Conservation (phyloP, 108 stramenopile genomes). For the Nannochloropsis gaditana region DNA sequence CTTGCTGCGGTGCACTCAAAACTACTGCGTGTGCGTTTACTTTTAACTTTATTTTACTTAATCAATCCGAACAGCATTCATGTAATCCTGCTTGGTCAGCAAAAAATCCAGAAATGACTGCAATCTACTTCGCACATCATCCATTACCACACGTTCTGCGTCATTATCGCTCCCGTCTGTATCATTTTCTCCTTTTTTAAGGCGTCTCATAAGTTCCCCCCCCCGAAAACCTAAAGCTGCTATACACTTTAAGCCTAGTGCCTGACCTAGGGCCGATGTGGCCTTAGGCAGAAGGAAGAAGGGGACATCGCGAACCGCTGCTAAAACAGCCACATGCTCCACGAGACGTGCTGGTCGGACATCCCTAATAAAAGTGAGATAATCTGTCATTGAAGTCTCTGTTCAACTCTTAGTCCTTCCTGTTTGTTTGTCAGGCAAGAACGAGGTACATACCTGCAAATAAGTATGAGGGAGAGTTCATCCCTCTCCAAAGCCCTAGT, state of each 20-base stretch:
- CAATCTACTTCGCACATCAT: not conserved
- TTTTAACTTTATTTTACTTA: no score
- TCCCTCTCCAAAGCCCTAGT: not conserved
- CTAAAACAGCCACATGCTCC: not conserved
- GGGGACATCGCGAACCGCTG: not conserved
- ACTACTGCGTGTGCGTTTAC: no score
- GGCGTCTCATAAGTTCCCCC: not conserved
- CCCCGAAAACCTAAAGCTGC: not conserved
- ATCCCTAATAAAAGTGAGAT: not conserved
- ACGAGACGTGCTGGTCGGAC: not conserved
- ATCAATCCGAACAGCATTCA: not conserved
- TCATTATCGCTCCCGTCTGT: not conserved
- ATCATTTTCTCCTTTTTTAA: not conserved
- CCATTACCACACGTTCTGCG: not conserved
- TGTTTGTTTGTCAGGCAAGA: no score
- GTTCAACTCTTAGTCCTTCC: not conserved
- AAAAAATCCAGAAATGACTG: conserved; percentile 8
- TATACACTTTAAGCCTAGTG: not conserved
- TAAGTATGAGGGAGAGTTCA: not conserved
- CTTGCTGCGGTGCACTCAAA: no score
- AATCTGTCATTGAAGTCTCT: not conserved
- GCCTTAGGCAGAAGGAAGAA: not conserved
- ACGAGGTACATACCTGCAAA: not conserved
- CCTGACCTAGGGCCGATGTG: not conserved
- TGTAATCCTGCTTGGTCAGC: not conserved